These are phyloP conservation scores for Mycena alexandri DNA, from an alignment of 768 basidiomycete species.

Conservation along the genomic window DNA sequence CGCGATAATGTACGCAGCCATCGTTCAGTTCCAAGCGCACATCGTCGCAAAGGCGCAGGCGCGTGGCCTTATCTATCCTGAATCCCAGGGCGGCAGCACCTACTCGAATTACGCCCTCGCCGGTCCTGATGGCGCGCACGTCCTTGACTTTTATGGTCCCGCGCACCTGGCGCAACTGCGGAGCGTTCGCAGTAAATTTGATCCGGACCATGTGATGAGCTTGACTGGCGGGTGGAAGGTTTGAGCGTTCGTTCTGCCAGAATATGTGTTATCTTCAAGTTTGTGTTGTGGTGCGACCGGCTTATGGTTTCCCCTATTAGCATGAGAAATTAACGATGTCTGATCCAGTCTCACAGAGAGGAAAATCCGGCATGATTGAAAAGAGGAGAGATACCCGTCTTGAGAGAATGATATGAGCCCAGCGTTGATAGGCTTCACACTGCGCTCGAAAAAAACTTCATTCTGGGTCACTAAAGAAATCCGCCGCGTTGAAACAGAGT, in stretches of 20 bases:
- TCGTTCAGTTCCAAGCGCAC: conserved; percentile 19
- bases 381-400: too few species aligned
- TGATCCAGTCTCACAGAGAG: too few species aligned
- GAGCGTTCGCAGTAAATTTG: conserved; percentile 2
- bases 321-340: too few species aligned
- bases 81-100: conserved; percentile 5
- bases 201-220: conserved; percentile 22
- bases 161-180: conserved; percentile 22
- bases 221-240: conserved; percentile 31
- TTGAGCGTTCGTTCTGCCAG: neutral
- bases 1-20: conserved; percentile 17
- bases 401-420: too few species aligned
- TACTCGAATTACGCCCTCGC: conserved; percentile 31
- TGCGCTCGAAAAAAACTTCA: too few species aligned
- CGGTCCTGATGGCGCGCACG: conserved; percentile 22
- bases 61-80: conserved; percentile 19
- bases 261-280: too few species aligned
- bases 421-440: too few species aligned
- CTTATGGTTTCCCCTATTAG: too few species aligned
- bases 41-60: conserved; percentile 26
- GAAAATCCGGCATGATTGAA: too few species aligned
- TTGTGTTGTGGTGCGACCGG: too few species aligned
- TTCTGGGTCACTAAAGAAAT: too few species aligned
- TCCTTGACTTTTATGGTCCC: conserved; percentile 24
- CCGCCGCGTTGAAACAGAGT: too few species aligned